A percentile compares a stretch with the other conserved stretches of the same genome.
phyloP scores from a whole-genome alignment of 345 rosid species.

The Excoecaria cochinchinensis region DNA sequence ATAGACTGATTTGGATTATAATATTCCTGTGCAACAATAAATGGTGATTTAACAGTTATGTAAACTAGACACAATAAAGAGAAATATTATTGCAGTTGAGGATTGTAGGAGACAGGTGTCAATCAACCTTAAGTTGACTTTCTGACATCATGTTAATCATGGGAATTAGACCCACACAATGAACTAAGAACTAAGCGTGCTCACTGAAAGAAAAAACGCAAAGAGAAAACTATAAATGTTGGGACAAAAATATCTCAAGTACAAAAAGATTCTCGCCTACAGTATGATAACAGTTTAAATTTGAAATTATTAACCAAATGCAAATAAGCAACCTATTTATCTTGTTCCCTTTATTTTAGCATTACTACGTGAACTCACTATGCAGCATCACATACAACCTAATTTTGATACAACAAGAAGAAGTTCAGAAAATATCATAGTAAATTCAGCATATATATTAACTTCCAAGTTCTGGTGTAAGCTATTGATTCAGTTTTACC shows the following conservation, averaged over 20 bases:
- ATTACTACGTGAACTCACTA: background rate
- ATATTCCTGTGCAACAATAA: conserved; percentile 57
- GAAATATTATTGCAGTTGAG: conserved; percentile 11
- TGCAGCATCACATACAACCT: background rate
- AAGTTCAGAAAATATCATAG: background rate
- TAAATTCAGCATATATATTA: background rate
- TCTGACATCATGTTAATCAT: background rate
- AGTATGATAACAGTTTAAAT: background rate
- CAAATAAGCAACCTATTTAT: background rate
- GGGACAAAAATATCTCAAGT: background rate
- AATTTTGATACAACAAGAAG: too few relatives aligned
- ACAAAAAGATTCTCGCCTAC: background rate
- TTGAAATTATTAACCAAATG: background rate
- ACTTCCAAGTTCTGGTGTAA: background rate
- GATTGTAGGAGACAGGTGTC: background rate
- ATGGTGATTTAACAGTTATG: background rate
- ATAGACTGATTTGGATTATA: conserved; percentile 83
- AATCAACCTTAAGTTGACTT: background rate
- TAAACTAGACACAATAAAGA: background rate
- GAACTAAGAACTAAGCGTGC: background rate
- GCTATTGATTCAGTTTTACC: conserved; percentile 42
- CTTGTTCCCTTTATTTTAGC: background rate
- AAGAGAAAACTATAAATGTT: background rate
- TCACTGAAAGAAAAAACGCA: background rate
- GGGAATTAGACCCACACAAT: background rate